Evolutionary conservation across 2,329 filamentous ascomycete species (phyloP), one percentile per base, ranked within the genome.

Genomic region (Fusarium sp.): DNA sequence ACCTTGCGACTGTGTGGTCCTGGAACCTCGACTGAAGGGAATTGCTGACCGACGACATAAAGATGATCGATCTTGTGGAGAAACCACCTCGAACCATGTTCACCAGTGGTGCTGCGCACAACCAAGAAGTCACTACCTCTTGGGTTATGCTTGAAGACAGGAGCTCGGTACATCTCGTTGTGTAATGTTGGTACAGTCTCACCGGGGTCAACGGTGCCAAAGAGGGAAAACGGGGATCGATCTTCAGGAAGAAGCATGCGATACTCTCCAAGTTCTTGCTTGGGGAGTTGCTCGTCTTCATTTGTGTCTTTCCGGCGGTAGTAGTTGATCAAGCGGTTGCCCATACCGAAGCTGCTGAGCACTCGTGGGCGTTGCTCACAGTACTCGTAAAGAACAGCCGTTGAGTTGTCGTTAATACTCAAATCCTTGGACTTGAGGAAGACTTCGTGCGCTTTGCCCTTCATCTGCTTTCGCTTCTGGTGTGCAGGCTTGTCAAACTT

Each of bases 321-420:
- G 82, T 98, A 99, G 82, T 99, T 98, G 85, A 98, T 94, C 66
- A 99, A 89, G 60, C 95, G 93, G 81, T 93, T 97, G 59, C 95
- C 95, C 96, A 99, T 99, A 74, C 96, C 96, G 78, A 98, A 97
- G 80, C 97, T 98, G 47, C 96, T 98, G 70, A 99, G 86, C 67
- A 97, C 94, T 15, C 92, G 93, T 1, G 96, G 96, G 71, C 94
- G 92, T 78, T 98, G 95, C 82, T 99, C 96, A 13, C 94, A 97
- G 81, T 99, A 99, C 82, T 99, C 96, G 38, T 98, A 92, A 19
- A 99, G 88, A 9, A 98, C 88, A 25, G 94, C 92, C 46, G 91
- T 93, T 0, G 96, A 95, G 79, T 97, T 98, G 82, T 99, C 96
- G 71, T 90, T 93, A 76, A 98, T 86, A 32, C 93, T 94, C 23